Conservation (phyloP, 208 protist species). For the Leishmania guyanensis region DNA sequence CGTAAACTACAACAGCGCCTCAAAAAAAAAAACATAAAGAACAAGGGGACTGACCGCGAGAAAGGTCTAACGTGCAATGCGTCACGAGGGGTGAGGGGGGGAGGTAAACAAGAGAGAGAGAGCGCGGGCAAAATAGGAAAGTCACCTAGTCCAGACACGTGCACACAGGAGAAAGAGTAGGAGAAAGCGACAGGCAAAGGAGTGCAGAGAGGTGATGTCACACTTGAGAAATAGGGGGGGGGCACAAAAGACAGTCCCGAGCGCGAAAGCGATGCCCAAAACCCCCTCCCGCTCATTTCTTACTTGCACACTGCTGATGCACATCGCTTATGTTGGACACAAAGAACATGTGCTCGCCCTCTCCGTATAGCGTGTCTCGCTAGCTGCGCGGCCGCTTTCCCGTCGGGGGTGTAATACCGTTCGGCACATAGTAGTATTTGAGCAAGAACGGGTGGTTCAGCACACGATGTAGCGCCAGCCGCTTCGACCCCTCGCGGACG, state of each 20-base stretch:
- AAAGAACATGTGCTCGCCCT: too few relatives aligned
- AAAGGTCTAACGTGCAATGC: not conserved
- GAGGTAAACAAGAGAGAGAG: not conserved
- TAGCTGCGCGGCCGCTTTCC: slow-evolving; percentile 69
- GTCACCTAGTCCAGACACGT: not conserved
- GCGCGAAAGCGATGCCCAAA: not conserved
- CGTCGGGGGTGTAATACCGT: slow-evolving; percentile 76
- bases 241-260: not conserved
- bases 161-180: not conserved
- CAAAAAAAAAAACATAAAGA: not conserved
- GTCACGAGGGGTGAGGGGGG: too few relatives aligned
- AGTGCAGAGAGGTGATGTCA: not conserved
- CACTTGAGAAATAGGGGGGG: not conserved
- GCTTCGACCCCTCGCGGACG: slow-evolving; percentile 65
- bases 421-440: slow-evolving; percentile 91
- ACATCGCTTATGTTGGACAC: not conserved
- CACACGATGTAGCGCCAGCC: slow-evolving; percentile 82
- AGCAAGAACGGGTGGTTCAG: slow-evolving; percentile 86
- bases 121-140: not conserved
- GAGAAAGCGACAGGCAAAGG: not conserved
- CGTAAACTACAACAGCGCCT: too few relatives aligned
- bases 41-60: not conserved
- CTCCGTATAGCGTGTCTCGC: not conserved
- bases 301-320: not conserved
- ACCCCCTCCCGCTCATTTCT: not conserved